Percentiles rank a stretch among this genome's conserved stretches.
Conservation (phyloP, 2,329 filamentous ascomycete species). For the Epichloe sp. region DNA sequence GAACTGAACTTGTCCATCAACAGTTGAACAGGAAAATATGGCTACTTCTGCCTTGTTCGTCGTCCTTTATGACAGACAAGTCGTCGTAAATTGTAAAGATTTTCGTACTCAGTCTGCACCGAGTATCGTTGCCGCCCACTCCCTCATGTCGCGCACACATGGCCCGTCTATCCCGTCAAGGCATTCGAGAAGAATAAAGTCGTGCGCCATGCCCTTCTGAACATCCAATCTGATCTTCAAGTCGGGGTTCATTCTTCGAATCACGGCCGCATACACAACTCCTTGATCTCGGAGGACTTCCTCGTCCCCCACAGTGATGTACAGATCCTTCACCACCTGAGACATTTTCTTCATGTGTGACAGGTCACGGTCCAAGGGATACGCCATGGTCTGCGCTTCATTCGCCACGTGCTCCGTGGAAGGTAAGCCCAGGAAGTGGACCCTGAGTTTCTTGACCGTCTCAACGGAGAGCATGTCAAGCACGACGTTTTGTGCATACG, state of each 20-base stretch:
- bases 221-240: conserved; percentile 5
- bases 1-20: too few species aligned
- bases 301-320: conserved; percentile 6
- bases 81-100: accelerated
- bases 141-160: conserved; percentile 3
- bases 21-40: too few species aligned
- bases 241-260: conserved; percentile 5
- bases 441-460: conserved; percentile 1
- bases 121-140: not conserved
- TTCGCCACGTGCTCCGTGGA: not conserved
- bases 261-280: not conserved
- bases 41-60: too few species aligned
- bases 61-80: too few species aligned
- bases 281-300: conserved; percentile 7
- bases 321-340: not conserved
- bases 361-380: conserved; percentile 5
- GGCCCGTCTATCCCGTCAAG: conserved; percentile 2
- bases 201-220: conserved; percentile 4
- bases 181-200: conserved; percentile 7
- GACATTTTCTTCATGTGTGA: conserved; percentile 3
- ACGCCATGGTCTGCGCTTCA: not conserved
- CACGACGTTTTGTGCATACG: conserved; percentile 3
- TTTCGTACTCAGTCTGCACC: not conserved
- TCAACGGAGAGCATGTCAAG: conserved; percentile 7
- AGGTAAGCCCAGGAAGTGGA: not conserved